Evolutionary conservation across 441 rosid genomes (phyloP).

Genomic region (Adansonia rubrostipa): DNA sequence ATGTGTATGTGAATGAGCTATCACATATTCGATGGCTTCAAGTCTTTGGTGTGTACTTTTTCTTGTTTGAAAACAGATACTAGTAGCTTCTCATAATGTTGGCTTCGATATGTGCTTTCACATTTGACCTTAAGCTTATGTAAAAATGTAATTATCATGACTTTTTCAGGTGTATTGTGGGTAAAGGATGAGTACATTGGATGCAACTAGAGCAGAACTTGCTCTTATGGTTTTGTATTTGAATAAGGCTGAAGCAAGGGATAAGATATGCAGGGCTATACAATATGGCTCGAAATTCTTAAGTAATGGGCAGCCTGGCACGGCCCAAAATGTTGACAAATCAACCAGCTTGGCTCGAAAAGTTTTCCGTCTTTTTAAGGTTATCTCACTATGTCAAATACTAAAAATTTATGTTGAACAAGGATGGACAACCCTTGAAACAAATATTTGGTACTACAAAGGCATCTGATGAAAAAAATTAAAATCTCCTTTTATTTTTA

Average conservation of each 20-base stretch:
- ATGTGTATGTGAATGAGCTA: neutral
- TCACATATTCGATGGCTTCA: neutral
- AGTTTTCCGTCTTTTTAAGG: constrained; percentile 98
- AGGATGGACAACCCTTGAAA: neutral
- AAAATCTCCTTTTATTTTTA: neutral
- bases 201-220: constrained; percentile 90
- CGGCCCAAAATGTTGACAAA: constrained; percentile 93
- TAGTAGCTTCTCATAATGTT: neutral
- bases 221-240: constrained; percentile 78
- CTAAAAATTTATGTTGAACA: neutral
- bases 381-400: constrained; percentile 24
- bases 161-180: constrained; percentile 33
- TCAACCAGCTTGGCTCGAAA: constrained; percentile 93
- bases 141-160: neutral
- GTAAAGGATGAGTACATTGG: constrained; percentile 74
- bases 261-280: constrained; percentile 97
- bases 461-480: constrained; percentile 11
- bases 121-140: constrained; percentile 3
- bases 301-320: constrained; percentile 88
- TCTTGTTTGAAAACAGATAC: neutral
- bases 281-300: constrained; percentile 93
- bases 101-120: constrained; percentile 16
- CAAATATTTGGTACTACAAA: neutral
- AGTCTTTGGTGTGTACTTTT: neutral
- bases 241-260: constrained; percentile 98